Evolutionary conservation across 768 basidiomycete species (phyloP), one percentile per base, ranked within the genome.

Genomic region (Boletus pseudo-olivaceus): DNA sequence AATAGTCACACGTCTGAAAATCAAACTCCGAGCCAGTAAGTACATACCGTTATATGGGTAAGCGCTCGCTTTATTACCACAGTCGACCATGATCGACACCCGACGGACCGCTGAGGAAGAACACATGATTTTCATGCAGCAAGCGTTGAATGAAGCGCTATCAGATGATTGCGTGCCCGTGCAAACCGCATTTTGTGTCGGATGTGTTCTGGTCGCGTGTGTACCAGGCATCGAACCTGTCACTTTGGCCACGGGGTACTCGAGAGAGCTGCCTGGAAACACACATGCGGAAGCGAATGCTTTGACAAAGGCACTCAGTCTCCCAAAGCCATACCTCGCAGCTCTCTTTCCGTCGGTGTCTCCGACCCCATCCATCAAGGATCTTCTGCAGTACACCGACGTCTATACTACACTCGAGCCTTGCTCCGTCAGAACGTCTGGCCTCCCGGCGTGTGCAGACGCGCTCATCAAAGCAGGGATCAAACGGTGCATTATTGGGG

Each of bases 281-380:
- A 98, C 96, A 4, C 96, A 99, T 69, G 96, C 95, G 11, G 96
- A 99, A 74, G 93, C 93, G 23, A 96, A 96, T 67, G 94, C 95
- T 1, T 74, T 99, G 49, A 67, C 80, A 39, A 97, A 98, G 64
- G 81, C 84, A 6, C 70, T 67, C 15, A 41, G 58, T n/a, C 73
- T 85, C 37, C 73, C 82, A 2, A 44, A 64, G 8, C 57, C 69
- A 12, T 67, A 84, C 40, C 67, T 89, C 38, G 64, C 74, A 14
- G 57, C 73, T 12, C 65, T 81, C 34, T 76, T 84, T 40, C 73
- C 81, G 2, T 60, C 63, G 5, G 54, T 66, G 10, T 56, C 61
- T 7, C 55, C 70, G 1, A 56, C 72, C 11, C 67, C 74, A 1
- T 52, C 72, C 23, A 62, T 68, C 38, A 55, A 82, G 42, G 74